Conservation (phyloP, 331 rosid genomes). For the Acacia concinna region DNA sequence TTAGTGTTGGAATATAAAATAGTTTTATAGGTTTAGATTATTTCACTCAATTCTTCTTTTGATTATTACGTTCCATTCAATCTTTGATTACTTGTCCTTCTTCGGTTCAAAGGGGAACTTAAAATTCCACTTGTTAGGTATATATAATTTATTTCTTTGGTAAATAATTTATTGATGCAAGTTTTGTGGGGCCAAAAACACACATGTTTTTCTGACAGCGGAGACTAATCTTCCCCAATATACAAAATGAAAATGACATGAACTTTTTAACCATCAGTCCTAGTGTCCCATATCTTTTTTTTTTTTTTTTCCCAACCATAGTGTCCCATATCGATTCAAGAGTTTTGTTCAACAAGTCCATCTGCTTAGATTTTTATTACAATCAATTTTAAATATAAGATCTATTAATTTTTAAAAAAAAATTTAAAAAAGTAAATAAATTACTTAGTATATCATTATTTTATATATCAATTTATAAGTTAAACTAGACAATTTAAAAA, state of each 20-base stretch:
- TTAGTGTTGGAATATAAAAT: neutral
- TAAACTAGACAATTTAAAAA: too few species aligned
- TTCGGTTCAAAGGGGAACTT: neutral
- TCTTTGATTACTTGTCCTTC: neutral
- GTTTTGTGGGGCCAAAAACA: neutral
- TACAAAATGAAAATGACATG: too few species aligned
- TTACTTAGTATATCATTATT: too few species aligned
- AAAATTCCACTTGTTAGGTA: neutral
- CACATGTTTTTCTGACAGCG: neutral
- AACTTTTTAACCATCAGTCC: neutral
- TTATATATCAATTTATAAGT: too few species aligned
- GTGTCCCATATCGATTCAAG: too few species aligned
- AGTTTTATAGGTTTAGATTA: neutral
- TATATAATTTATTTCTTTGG: neutral
- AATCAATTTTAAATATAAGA: too few species aligned
- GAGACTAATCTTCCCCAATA: neutral
- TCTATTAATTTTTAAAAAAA: too few species aligned
- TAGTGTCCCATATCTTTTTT: too few species aligned
- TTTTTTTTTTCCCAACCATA: too few species aligned
- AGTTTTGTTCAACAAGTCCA: too few species aligned
- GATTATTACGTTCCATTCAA: neutral
- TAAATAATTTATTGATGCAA: neutral
- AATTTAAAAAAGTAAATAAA: too few species aligned
- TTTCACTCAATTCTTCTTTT: neutral
- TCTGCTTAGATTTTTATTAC: too few species aligned